Conservation (phyloP, 148 eudicot species). For the Amaranthus hypochondriacus region DNA sequence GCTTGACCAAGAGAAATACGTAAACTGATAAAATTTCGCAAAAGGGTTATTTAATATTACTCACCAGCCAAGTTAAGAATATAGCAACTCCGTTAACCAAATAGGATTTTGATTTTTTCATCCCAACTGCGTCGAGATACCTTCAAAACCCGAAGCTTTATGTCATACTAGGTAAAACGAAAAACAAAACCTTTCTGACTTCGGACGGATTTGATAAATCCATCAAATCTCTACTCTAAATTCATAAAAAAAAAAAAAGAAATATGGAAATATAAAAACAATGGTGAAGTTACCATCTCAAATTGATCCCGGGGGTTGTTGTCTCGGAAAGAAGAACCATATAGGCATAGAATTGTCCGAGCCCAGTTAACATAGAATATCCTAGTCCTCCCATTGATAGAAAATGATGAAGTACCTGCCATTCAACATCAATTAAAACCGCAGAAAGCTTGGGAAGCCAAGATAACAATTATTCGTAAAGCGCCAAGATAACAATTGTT, state of each 20-base stretch:
- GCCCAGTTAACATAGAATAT: conserved; percentile 60
- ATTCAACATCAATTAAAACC: conserved; percentile 15
- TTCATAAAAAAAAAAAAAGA: too few relatives aligned
- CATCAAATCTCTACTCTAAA: too few relatives aligned
- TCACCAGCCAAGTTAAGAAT: conserved; percentile 93
- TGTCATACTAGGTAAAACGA: conserved; percentile 13
- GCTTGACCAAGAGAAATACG: neutral
- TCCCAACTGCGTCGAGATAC: conserved; percentile 78
- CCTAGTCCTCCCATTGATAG: conserved; percentile 60
- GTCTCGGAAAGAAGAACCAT: conserved; percentile 84
- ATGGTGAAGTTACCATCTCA: conserved; percentile 66
- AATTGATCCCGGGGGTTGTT: conserved; percentile 88
- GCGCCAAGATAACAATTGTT: neutral
- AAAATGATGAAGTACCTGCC: conserved; percentile 78
- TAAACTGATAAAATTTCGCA: neutral
- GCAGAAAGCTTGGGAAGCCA: neutral
- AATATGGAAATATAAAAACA: neutral
- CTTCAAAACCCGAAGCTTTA: conserved; percentile 36
- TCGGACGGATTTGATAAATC: too few relatives aligned
- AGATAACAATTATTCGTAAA: neutral
- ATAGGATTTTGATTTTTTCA: conserved; percentile 72
- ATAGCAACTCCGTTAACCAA: conserved; percentile 68
- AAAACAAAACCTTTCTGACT: neutral
- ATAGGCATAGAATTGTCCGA: conserved; percentile 58
- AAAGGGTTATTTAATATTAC: conserved; percentile 1